Percentiles rank a stretch among this genome's conserved stretches.
Conservation (phyloP, 2,329 filamentous ascomycete genomes). For the Cordyceps javanica region DNA sequence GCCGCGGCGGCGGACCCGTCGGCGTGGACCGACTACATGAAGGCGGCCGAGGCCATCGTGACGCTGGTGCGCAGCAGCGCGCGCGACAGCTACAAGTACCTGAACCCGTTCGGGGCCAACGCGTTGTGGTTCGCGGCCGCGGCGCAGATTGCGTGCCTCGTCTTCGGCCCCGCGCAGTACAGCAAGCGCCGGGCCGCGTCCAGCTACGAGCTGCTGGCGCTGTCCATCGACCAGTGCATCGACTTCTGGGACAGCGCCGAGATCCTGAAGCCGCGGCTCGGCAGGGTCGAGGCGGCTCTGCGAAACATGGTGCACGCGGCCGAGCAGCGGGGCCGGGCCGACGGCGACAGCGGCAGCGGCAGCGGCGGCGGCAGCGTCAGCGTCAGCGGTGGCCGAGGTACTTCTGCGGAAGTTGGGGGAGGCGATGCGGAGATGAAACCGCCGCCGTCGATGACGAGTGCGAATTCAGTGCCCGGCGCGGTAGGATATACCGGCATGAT, state of each 20-base stretch:
- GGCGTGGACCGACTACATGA: slow-evolving; percentile 22
- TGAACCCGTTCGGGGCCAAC: slow-evolving; percentile 27
- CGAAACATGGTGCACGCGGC: background rate
- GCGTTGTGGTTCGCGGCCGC: slow-evolving; percentile 28
- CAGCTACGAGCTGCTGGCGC: background rate
- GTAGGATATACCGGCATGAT: background rate
- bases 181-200: background rate
- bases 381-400: background rate
- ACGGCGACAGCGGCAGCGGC: too few relatives aligned
- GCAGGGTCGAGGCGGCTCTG: background rate
- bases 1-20: slow-evolving; percentile 10
- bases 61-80: slow-evolving; percentile 22
- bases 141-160: slow-evolving; percentile 18
- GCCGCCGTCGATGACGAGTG: background rate
- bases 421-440: background rate
- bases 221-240: background rate
- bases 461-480: background rate
- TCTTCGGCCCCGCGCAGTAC: background rate
- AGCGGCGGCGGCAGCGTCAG: too few relatives aligned
- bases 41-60: slow-evolving; percentile 24
- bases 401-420: background rate
- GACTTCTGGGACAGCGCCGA: background rate
- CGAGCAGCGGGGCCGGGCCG: background rate
- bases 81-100: slow-evolving; percentile 22
- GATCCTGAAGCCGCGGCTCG: background rate